phyloP scores from a whole-genome alignment of 805 yeast species.

The Barnettozyma vustinii region DNA sequence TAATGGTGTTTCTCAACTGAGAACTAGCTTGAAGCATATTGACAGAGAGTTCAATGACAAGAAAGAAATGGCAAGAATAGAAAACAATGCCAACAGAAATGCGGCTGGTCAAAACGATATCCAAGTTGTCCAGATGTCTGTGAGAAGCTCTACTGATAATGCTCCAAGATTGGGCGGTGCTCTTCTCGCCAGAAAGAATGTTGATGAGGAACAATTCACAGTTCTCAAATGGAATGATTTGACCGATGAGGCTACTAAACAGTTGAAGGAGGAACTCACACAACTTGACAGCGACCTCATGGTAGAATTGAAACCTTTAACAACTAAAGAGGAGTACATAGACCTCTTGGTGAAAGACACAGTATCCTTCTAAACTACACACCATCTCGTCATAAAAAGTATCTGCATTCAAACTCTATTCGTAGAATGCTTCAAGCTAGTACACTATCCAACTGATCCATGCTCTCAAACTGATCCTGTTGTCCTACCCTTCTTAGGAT shows the following conservation, averaged over 20 bases:
- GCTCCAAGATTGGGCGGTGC: slow-evolving; percentile 68
- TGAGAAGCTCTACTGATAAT: slow-evolving; percentile 52
- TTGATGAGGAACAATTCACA: slow-evolving; percentile 52
- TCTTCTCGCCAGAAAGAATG: slow-evolving; percentile 52
- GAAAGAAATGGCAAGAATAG: slow-evolving; percentile 37
- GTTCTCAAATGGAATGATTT: slow-evolving; percentile 42
- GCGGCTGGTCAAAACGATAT: slow-evolving; percentile 28
- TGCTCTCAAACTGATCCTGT: slow-evolving; percentile 81
- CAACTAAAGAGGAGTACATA: slow-evolving; percentile 30
- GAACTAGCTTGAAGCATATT: slow-evolving; percentile 77
- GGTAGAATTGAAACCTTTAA: slow-evolving; percentile 18
- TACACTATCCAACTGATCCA: slow-evolving; percentile 53
- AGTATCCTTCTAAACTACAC: neutral
- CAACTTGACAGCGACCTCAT: slow-evolving; percentile 18
- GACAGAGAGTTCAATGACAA: slow-evolving; percentile 51
- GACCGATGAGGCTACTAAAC: slow-evolving; percentile 27
- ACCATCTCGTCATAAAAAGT: neutral
- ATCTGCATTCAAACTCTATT: neutral
- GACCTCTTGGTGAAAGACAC: slow-evolving; percentile 26
- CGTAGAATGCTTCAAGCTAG: slow-evolving; percentile 24
- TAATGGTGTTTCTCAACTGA: slow-evolving; percentile 63
- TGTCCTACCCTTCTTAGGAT: slow-evolving; percentile 71
- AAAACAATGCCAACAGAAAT: slow-evolving; percentile 27
- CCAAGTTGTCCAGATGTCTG: slow-evolving; percentile 73
- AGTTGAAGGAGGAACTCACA: slow-evolving; percentile 22